Evolutionary conservation across 352 stramenopile species (phyloP).

Genomic region (Phytophthora ohioensis): DNA sequence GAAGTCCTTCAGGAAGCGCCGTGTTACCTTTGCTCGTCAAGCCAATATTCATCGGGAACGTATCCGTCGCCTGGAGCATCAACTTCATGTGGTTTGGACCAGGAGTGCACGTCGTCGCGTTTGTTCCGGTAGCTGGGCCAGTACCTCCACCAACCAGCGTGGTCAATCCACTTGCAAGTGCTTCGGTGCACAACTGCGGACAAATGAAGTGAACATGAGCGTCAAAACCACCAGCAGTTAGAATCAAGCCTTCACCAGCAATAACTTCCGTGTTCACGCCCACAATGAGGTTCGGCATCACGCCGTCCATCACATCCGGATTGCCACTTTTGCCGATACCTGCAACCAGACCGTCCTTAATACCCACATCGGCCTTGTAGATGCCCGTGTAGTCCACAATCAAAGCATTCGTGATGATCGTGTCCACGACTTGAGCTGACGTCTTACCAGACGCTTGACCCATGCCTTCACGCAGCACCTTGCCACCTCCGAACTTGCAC

Average conservation of each 20-base stretch:
- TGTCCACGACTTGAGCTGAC: slow-evolving; percentile 85
- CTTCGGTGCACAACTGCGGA: slow-evolving; percentile 94
- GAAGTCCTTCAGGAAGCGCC: slow-evolving; percentile 80
- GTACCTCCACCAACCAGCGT: slow-evolving; percentile 93
- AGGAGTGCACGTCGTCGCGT: slow-evolving; percentile 97
- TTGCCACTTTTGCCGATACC: slow-evolving; percentile 98
- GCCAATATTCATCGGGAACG: slow-evolving; percentile 96
- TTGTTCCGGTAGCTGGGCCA: slow-evolving; percentile 93
- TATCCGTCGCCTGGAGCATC: slow-evolving; percentile 96
- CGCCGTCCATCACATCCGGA: slow-evolving; percentile 95
- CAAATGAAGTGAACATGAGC: slow-evolving; percentile 98
- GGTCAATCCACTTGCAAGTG: slow-evolving; percentile 93
- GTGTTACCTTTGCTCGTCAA: slow-evolving; percentile 98
- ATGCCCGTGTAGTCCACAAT: slow-evolving; percentile 96
- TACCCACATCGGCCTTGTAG: slow-evolving; percentile 96
- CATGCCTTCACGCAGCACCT: slow-evolving; percentile 90
- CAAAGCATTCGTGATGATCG: slow-evolving; percentile 97
- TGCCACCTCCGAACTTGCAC: slow-evolving; percentile 97
- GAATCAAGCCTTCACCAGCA: slow-evolving; percentile 95
- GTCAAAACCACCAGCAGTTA: slow-evolving; percentile 96
- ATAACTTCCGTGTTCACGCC: slow-evolving; percentile 96
- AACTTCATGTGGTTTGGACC: slow-evolving; percentile 94
- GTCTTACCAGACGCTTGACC: slow-evolving; percentile 66
- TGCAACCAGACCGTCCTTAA: slow-evolving; percentile 94
- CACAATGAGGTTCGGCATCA: slow-evolving; percentile 89